Evolutionary conservation across 805 yeast species (phyloP).

Genomic region (Candida alai): DNA sequence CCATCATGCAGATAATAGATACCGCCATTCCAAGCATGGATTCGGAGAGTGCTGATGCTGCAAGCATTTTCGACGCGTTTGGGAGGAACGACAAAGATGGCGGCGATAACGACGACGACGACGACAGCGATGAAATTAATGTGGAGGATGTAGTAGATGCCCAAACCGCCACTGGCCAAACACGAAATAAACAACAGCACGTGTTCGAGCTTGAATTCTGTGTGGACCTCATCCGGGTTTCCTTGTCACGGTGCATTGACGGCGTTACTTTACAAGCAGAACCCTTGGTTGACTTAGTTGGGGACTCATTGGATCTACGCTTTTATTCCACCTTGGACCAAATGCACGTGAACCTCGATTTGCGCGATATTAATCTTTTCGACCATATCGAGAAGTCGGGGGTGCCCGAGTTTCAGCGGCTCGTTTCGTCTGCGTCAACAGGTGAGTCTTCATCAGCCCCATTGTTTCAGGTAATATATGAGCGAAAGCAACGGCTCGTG

Average conservation of each 20-base stretch:
- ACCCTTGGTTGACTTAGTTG: constrained; percentile 66
- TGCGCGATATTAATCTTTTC: constrained; percentile 65
- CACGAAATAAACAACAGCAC: constrained; percentile 49
- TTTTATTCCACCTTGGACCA: constrained; percentile 56
- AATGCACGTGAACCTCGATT: constrained; percentile 60
- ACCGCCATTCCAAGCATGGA: constrained; percentile 53
- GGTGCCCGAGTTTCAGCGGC: constrained; percentile 58
- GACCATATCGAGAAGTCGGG: constrained; percentile 70
- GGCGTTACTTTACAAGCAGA: constrained; percentile 57
- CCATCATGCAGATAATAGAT: constrained; percentile 74
- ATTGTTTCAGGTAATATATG: constrained; percentile 57
- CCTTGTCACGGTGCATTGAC: constrained; percentile 66
- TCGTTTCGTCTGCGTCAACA: constrained; percentile 63
- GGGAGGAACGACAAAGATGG: constrained; percentile 12
- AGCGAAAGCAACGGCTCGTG: constrained; percentile 57
- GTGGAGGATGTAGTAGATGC: constrained; percentile 5
- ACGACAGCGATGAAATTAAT: constrained; percentile 13
- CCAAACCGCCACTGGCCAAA: not conserved
- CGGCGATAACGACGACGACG: constrained; percentile 14
- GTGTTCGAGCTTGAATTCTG: constrained; percentile 68
- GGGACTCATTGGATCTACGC: constrained; percentile 59
- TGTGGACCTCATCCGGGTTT: constrained; percentile 58
- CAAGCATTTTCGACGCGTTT: constrained; percentile 33
- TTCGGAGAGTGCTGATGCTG: constrained; percentile 34
- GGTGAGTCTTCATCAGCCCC: constrained; percentile 29